Percentiles rank a stretch among this genome's conserved stretches.
Conservation (phyloP, 75 land plant genomes). For the Cunninghamia lanceolata region DNA sequence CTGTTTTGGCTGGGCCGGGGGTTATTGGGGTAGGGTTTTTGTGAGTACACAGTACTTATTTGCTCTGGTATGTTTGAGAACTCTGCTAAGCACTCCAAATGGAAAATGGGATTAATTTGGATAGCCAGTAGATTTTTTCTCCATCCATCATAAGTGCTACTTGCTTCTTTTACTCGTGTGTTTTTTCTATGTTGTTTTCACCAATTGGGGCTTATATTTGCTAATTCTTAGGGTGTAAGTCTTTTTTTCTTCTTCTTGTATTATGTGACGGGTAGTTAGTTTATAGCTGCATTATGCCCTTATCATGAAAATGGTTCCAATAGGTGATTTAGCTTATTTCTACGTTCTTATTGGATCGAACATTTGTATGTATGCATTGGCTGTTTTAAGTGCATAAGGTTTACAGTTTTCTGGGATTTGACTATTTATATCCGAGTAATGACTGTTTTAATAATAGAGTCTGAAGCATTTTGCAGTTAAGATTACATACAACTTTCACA, state of each 20-base stretch:
- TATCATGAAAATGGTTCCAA: background rate
- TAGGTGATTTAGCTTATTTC: background rate
- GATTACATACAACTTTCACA: background rate
- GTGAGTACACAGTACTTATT: background rate
- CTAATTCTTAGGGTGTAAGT: background rate
- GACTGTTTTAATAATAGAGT: background rate
- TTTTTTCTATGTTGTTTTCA: no score
- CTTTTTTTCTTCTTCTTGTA: no score
- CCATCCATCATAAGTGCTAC: no score
- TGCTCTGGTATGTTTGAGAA: background rate
- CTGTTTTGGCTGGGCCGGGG: no score
- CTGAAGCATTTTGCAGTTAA: background rate
- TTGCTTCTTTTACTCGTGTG: no score
- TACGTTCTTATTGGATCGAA: background rate
- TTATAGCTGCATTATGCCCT: background rate
- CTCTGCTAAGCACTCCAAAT: background rate
- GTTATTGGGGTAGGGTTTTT: no score
- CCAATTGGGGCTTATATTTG: background rate
- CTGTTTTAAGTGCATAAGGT: background rate
- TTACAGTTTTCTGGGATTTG: no score
- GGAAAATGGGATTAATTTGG: background rate
- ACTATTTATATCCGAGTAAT: no score
- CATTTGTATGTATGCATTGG: background rate
- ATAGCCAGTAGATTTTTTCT: no score
- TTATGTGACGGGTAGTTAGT: background rate